Evolutionary conservation across 305 asterid species (phyloP).

Genomic region (Fraxinus sp.): DNA sequence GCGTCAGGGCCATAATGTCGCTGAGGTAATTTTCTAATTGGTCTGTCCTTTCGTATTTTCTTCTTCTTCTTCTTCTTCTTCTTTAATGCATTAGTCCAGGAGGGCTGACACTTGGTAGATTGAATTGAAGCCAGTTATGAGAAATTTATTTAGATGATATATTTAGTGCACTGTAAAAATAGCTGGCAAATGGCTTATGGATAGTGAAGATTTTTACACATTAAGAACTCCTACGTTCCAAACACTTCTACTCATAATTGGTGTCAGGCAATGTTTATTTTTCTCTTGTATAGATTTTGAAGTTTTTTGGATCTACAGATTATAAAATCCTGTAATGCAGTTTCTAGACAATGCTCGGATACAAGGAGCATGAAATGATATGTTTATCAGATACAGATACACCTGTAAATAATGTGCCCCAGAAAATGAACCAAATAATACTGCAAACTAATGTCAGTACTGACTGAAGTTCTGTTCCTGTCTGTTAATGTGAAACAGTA

Average conservation of each 20-base stretch:
- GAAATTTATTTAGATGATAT: background rate
- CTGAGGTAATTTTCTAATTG: slow-evolving; percentile 60
- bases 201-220: background rate
- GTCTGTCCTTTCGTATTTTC: slow-evolving; percentile 6
- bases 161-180: background rate
- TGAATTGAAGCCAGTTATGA: background rate
- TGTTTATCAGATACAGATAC: too few species aligned
- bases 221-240: background rate
- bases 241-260: background rate
- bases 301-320: background rate
- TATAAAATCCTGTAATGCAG: background rate
- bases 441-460: background rate
- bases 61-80: background rate
- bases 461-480: background rate
- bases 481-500: background rate
- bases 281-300: background rate
- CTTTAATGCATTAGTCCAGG: background rate
- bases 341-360: background rate
- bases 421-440: background rate
- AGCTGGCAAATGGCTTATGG: background rate
- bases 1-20: slow-evolving; percentile 84
- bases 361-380: background rate
- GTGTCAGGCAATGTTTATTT: background rate
- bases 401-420: background rate
- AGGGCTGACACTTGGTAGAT: background rate